Evolutionary conservation across 148 eudicot genomes (phyloP), one percentile per base, ranked within the genome.

Genomic region (Beta vulgaris): DNA sequence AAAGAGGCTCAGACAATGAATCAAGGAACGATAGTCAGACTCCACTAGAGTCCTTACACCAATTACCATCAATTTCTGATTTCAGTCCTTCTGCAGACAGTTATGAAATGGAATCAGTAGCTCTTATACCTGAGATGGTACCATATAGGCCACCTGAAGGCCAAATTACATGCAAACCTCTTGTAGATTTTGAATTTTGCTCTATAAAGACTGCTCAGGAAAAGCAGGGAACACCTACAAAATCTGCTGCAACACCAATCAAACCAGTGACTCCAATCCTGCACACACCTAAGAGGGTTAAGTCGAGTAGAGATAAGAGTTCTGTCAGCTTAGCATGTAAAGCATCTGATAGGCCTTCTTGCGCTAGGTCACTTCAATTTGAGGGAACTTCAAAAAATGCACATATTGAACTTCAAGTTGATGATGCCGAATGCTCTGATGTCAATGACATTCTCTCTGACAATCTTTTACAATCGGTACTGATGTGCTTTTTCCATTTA

Each of bases 381-480:
- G 94, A 86, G 63, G 79, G 84, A 28, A 79, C 90, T 71, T 83
- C 75, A 54, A 86, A 76, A 78, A 82, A 43, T 71, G 76, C 53
- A 31, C 68, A 77, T 25, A 60, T 69, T 44, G 86, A 83, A 77
- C 84, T 86, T 72, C 84, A 84, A 59, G 63, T 72, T 31, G 75
- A 77, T 31, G 76, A 72, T 18, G 34, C 29, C 51, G 84, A 82
- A 59, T 77, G 72, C 76, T 77, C 77, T 65, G 87, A 91, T 69
- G 69, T 86, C 68, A 69, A 80, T 21, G 87, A 93, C 32, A 82
- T 93, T 55, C 91, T 93, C 70, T 91, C 98, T 7, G 77, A 80
- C 46, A 81, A 73, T 77, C 87, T 93, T 26, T 64, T 91, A 44
- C 81, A 83, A 76, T 90, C 90, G 86, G 98, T 93, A 87, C 25